Evolutionary conservation across 371 early-diverging fungal genomes (phyloP), one percentile per base, ranked within the genome.

Genomic region (Zychaea mexicana): DNA sequence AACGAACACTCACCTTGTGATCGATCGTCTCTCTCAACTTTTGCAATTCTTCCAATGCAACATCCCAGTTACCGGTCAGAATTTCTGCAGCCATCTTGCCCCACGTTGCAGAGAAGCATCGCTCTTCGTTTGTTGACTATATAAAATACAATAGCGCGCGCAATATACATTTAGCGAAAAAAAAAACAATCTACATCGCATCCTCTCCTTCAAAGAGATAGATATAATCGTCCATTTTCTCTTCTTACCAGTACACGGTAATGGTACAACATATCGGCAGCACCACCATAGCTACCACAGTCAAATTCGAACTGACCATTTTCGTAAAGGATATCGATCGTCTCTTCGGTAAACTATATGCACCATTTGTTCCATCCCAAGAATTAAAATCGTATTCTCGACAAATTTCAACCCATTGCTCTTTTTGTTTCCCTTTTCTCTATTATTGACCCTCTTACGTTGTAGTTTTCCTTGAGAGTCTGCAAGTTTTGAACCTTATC

Each of bases 61-160:
- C 87, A 46, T 94, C 95, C 95, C 95, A 96, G 88, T 95, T 95
- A 70, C 91, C 92, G 27, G 90, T 85, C 68, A 96, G 82, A 66
- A 97, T 97, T 67, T 97, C 97, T n/a, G 94, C 89, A 26, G 95
- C 95, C 66, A 97, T 87, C 77, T 96, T 97, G 62, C 97, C 97
- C 97, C 97, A 97, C 66, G 93, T 79, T 33, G 97, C 95, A 62
- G 88, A 89, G 52, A 92, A 78, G 68, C 89, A 89, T 36, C 85
- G 83, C 65, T 93, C 92, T 55, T 83, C 69, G 74, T 97, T 94
- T 22, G 93, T 92, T 15, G 95, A 93, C 92, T 88, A 58, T 39
- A 22, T 72, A 19, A 55, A 15, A 57, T 12, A 33, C n/a, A n/a
- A n/a, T n/a, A n/a, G n/a, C n/a, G n/a, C n/a, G n/a, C n/a, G n/a